Conservation (phyloP, 2,329 filamentous ascomycete species). For the Fusarium cicatricum region DNA sequence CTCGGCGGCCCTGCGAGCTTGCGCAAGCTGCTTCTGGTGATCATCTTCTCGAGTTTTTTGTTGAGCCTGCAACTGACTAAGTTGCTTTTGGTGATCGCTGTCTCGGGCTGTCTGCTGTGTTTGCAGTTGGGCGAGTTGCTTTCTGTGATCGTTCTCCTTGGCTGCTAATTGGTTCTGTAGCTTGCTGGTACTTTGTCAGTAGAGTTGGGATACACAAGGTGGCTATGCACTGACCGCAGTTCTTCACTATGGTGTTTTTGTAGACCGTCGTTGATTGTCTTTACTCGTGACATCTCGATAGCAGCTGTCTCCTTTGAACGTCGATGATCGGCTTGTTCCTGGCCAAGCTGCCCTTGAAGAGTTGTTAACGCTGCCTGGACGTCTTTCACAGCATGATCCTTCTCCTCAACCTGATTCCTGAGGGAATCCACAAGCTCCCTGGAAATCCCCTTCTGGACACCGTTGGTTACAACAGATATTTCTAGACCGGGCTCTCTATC, state of each 20-base stretch:
- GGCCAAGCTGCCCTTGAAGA: constrained; percentile 66
- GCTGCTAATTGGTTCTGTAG: constrained; percentile 43
- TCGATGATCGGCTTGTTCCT: constrained; percentile 77
- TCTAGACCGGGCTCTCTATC: constrained; percentile 92
- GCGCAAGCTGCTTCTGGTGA: constrained; percentile 54
- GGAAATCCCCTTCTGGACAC: constrained; percentile 89
- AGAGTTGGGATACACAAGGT: neutral
- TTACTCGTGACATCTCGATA: constrained; percentile 55
- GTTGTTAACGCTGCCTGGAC: constrained; percentile 55
- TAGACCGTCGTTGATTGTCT: constrained; percentile 73
- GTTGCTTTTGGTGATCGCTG: constrained; percentile 39
- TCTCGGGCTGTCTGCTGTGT: constrained; percentile 44
- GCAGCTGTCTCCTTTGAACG: constrained; percentile 65
- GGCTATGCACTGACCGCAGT: constrained; percentile 54
- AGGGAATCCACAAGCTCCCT: constrained; percentile 90
- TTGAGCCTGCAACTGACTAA: constrained; percentile 36
- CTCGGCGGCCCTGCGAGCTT: constrained; percentile 57
- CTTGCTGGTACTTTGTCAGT: constrained; percentile 38
- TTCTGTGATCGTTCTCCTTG: constrained; percentile 45
- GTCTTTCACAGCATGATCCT: constrained; percentile 62
- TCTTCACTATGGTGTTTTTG: constrained; percentile 76
- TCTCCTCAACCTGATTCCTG: constrained; percentile 78
- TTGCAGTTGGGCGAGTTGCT: constrained; percentile 40
- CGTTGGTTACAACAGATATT: constrained; percentile 80
- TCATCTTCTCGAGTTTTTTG: constrained; percentile 41